Evolutionary conservation across 148 eudicot species (phyloP), one percentile per base, ranked within the genome.

Genomic region (Dianthus caryophyllus): DNA sequence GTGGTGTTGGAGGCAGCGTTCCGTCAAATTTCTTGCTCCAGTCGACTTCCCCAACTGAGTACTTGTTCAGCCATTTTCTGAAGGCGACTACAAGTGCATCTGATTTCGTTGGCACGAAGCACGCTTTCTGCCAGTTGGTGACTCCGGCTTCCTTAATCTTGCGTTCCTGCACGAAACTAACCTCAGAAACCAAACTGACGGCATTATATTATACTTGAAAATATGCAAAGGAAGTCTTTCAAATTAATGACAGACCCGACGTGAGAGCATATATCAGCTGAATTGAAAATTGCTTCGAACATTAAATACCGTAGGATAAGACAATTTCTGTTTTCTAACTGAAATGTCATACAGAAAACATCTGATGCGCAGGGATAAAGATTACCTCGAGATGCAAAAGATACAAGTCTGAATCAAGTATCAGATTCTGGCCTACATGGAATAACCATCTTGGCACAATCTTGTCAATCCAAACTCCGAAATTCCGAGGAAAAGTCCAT

Each of bases 361-460:
- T 61, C 27, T 52, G 17, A 22, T 0, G 33, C 22, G 9, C 11
- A 64, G 24, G 58, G 46, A 17, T 18, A 49, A 49, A 41, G 65
- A 6, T 53, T 71, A 87, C 97, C 97, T 90, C 85, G n/a, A 84
- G 64, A 64, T 87, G 91, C 64, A 90, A 84, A 71, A 90, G 90
- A 79, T 87, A 87, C 61, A 87, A 66, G 74, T 90, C 96, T 17
- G 94, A 90, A 78, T 90, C 96, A 14, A 90, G 75, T 70, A 87
- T 75, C 47, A 90, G 76, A 80, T 87, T 87, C 74, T 87, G 88
- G 4, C 76, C 80, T 33, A 90, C 63, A 70, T 90, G 95, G 68
- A 90, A 88, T 39, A 90, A 54, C 97, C 97, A 90, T 66, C 85
- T 79, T n/a, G 97, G 95, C 58, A 88, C 71, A 67, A 90, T 68